Conservation (phyloP, 2,329 filamentous ascomycete species). For the Pleomassaria siparia region DNA sequence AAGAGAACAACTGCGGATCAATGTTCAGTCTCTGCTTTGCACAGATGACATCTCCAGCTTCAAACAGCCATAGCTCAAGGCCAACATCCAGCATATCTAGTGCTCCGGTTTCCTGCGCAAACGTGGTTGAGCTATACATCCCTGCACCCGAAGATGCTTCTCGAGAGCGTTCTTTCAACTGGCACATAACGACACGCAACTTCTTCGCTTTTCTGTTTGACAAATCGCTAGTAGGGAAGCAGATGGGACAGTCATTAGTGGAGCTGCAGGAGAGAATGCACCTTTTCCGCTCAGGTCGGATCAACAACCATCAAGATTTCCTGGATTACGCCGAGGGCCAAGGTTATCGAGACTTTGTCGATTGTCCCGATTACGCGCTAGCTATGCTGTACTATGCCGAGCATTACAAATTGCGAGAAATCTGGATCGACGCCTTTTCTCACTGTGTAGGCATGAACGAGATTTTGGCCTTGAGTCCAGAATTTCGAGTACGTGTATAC, state of each 20-base stretch:
- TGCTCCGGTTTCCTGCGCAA: constrained; percentile 38
- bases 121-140: constrained; percentile 65
- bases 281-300: constrained; percentile 57
- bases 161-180: constrained; percentile 58
- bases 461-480: constrained; percentile 56
- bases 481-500: constrained; percentile 62
- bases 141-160: constrained; percentile 60
- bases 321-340: constrained; percentile 67
- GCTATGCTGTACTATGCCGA: constrained; percentile 70
- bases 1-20: constrained; percentile 60
- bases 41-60: constrained; percentile 23
- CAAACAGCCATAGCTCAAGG: constrained; percentile 10
- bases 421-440: constrained; percentile 73
- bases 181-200: constrained; percentile 71
- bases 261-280: constrained; percentile 66
- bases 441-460: constrained; percentile 80
- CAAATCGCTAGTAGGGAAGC: constrained; percentile 66
- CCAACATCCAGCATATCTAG: constrained; percentile 38
- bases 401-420: constrained; percentile 60
- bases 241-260: constrained; percentile 65
- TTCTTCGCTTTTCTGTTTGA: constrained; percentile 71
- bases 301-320: constrained; percentile 63
- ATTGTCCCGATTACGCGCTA: constrained; percentile 67
- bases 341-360: constrained; percentile 68
- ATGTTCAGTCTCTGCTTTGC: constrained; percentile 56